A percentile compares a stretch with the other conserved stretches of the same genome.
Evolutionary conservation across 2,329 filamentous ascomycete species (phyloP).

Genomic region (Chrysoporthe puriensis): DNA sequence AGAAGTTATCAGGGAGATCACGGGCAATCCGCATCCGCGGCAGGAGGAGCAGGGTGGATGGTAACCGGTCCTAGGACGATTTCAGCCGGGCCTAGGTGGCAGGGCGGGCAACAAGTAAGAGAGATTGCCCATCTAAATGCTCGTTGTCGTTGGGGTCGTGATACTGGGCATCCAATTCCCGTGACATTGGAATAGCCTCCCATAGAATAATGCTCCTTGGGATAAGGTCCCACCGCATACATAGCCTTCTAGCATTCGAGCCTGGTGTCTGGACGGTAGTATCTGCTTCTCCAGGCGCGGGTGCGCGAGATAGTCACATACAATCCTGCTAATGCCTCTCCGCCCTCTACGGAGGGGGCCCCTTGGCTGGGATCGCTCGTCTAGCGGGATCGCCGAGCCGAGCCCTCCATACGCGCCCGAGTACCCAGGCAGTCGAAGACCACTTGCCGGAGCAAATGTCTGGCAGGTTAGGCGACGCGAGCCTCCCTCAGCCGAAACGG

Average conservation of each 20-base stretch:
- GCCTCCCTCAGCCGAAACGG: no score
- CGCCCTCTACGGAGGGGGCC: not conserved
- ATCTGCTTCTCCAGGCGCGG: not conserved
- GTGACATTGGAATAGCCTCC: no score
- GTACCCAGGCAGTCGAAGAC: no score
- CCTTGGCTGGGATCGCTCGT: not conserved
- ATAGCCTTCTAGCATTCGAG: not conserved
- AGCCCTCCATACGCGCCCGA: no score
- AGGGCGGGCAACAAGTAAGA: not conserved
- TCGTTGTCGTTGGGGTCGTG: not conserved
- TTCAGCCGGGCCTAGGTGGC: not conserved
- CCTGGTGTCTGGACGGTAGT: not conserved
- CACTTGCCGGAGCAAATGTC: no score
- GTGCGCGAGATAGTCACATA: not conserved
- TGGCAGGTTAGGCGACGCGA: no score
- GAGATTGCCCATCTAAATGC: not conserved
- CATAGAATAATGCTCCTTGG: no score
- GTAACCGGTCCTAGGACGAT: not conserved
- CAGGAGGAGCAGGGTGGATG: conserved; percentile 23
- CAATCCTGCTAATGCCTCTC: not conserved
- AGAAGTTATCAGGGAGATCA: conserved; percentile 62
- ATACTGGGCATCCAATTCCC: no score
- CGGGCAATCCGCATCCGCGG: conserved; percentile 51
- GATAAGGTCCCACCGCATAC: no score
- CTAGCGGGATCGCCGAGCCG: not conserved